A percentile compares a stretch with the other conserved stretches of the same genome.
phyloP scores from a whole-genome alignment of 2,329 filamentous ascomycete species.

The Uncinocarpus reesii region DNA sequence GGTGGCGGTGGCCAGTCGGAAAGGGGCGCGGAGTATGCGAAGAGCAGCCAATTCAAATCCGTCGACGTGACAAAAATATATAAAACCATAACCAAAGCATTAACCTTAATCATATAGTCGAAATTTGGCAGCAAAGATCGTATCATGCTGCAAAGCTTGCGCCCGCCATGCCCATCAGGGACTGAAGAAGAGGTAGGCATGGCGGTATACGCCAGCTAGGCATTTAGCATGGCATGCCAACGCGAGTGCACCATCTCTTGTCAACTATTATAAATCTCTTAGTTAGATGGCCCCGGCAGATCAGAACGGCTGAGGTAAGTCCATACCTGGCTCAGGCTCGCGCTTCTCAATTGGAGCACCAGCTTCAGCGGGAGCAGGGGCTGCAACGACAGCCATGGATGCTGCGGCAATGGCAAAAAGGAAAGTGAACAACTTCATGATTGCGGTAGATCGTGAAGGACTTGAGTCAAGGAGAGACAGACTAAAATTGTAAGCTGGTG shows the following conservation, averaged over 20 bases:
- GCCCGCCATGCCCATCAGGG: not conserved
- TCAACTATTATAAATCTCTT: slow-evolving; percentile 14
- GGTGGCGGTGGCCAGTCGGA: no score
- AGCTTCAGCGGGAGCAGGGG: slow-evolving; percentile 16
- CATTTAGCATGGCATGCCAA: slow-evolving; percentile 32
- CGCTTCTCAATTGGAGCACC: slow-evolving; percentile 12
- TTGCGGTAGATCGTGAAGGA: slow-evolving; percentile 2
- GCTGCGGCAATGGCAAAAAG: slow-evolving; percentile 36
- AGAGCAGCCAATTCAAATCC: not conserved
- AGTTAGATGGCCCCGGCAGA: slow-evolving; percentile 14
- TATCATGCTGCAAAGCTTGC: slow-evolving; percentile 4
- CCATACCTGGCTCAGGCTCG: slow-evolving; percentile 9
- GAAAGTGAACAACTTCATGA: slow-evolving; percentile 42
- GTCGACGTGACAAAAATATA: not conserved
- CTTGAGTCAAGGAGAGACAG: not conserved
- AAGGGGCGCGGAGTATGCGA: not conserved
- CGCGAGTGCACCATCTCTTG: slow-evolving; percentile 26
- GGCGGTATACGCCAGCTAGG: not conserved
- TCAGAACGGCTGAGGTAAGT: slow-evolving; percentile 24
- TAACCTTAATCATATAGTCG: not conserved
- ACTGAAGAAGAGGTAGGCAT: not conserved
- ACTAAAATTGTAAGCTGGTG: no score
- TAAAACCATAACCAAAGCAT: not conserved
- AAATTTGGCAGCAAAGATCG: not conserved
- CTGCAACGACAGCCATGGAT: slow-evolving; percentile 25